phyloP scores from a whole-genome alignment of 441 rosid species.

The Adansonia gregorii region DNA sequence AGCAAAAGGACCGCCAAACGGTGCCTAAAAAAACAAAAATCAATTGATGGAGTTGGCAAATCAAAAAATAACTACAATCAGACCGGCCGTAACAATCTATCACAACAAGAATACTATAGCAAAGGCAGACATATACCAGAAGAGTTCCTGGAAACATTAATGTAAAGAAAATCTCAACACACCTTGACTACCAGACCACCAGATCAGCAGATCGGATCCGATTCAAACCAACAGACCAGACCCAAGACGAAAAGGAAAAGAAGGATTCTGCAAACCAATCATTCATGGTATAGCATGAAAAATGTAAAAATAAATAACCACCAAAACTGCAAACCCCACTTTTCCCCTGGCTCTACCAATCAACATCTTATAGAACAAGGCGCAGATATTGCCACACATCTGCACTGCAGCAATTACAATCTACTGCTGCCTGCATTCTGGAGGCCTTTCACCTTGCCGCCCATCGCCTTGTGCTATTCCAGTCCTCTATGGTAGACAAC shows the following conservation, averaged over 20 bases:
- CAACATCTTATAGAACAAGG: slow-evolving; percentile 12
- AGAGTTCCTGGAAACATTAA: neutral
- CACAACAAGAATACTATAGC: neutral
- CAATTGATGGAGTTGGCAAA: neutral
- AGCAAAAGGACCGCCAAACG: no score
- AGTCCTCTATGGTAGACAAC: slow-evolving; percentile 46
- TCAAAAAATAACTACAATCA: neutral
- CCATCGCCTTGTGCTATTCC: slow-evolving; percentile 56
- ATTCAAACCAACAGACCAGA: slow-evolving; percentile 32
- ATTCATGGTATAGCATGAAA: slow-evolving; percentile 36
- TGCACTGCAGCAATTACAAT: slow-evolving; percentile 15
- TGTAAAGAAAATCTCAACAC: slow-evolving; percentile 29
- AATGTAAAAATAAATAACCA: slow-evolving; percentile 37
- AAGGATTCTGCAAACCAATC: slow-evolving; percentile 33
- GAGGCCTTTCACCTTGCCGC: slow-evolving; percentile 86
- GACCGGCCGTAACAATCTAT: neutral
- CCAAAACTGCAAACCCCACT: slow-evolving; percentile 44
- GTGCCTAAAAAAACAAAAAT: neutral
- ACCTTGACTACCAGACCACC: slow-evolving; percentile 24
- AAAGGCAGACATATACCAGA: neutral
- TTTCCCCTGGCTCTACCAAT: slow-evolving; percentile 27
- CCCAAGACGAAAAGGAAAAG: slow-evolving; percentile 23
- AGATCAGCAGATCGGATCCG: neutral
- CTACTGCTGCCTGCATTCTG: slow-evolving; percentile 96
- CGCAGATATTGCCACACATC: slow-evolving; percentile 16